These are phyloP conservation scores for Chenopodium quinoa DNA, from an alignment of 148 eudicot species.

Conservation along the genomic window DNA sequence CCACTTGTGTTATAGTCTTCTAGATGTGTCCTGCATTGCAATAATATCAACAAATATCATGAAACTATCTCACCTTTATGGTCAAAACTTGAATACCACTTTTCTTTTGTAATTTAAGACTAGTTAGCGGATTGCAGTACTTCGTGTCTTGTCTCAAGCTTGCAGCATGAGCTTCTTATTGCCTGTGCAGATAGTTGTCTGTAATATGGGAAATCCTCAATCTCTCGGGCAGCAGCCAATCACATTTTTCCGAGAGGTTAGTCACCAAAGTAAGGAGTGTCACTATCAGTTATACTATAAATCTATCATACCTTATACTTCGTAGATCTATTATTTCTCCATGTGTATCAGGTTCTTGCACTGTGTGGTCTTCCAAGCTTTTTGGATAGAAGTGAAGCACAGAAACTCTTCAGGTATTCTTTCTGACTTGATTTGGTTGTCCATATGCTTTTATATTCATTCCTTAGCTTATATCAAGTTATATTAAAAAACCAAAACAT, in stretches of 20 bases:
- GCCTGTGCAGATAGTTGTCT: conserved; percentile 66
- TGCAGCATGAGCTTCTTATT: conserved; percentile 14
- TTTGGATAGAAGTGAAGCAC: conserved; percentile 81
- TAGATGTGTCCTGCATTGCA: not conserved
- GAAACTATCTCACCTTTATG: too few species aligned
- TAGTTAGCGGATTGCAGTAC: too few species aligned
- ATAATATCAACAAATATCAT: too few species aligned
- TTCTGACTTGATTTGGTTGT: not conserved
- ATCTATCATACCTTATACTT: not conserved
- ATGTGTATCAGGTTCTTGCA: conserved; percentile 68
- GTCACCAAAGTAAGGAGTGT: conserved; percentile 10
- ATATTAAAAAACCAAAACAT: not conserved
- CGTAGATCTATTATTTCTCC: not conserved
- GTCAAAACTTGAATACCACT: too few species aligned
- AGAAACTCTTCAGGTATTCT: conserved; percentile 71
- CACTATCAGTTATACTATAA: not conserved
- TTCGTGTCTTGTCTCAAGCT: not conserved
- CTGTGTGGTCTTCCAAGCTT: conserved; percentile 82
- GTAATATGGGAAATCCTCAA: conserved; percentile 96
- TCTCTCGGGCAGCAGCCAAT: conserved; percentile 89
- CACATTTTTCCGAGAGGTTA: conserved; percentile 91
- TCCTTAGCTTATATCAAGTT: not conserved
- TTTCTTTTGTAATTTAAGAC: too few species aligned
- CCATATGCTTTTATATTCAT: too few species aligned
- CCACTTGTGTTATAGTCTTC: not conserved